phyloP scores from a whole-genome alignment of 257 asterid genomes.

The Solanum infundibuliforme region DNA sequence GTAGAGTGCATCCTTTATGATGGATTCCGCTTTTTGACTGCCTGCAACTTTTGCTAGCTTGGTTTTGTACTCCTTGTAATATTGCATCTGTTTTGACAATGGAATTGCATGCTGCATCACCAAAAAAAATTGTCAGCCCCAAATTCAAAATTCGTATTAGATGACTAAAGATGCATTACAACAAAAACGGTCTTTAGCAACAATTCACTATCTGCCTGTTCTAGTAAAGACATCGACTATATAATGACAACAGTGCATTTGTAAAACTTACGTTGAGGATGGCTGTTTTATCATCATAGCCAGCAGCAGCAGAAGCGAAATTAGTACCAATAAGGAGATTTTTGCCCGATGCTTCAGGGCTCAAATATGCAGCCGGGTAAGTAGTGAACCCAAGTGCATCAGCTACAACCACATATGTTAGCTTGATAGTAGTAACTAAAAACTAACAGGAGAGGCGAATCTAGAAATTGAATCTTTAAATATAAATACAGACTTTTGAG shows the following conservation, averaged over 20 bases:
- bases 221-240: neutral
- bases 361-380: slow-evolving; percentile 70
- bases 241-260: neutral
- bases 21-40: slow-evolving; percentile 31
- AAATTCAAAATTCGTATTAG: neutral
- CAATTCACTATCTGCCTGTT: neutral
- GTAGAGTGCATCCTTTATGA: slow-evolving; percentile 49
- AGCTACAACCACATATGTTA: slow-evolving; percentile 28
- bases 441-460: neutral
- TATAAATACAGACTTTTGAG: neutral
- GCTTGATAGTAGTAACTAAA: neutral
- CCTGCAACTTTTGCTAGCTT: slow-evolving; percentile 71
- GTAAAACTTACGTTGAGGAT: slow-evolving; percentile 32
- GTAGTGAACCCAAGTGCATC: slow-evolving; percentile 70
- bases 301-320: slow-evolving; percentile 92
- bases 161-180: neutral
- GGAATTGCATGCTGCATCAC: slow-evolving; percentile 73
- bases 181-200: neutral
- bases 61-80: slow-evolving; percentile 62
- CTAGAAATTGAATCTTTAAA: neutral
- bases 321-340: slow-evolving; percentile 69
- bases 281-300: slow-evolving; percentile 84
- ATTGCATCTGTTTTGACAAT: slow-evolving; percentile 47
- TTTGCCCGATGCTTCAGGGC: slow-evolving; percentile 89
- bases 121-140: neutral